Evolutionary conservation across 2,329 filamentous ascomycete species (phyloP).

Genomic region (Paracamarosporium sp.): DNA sequence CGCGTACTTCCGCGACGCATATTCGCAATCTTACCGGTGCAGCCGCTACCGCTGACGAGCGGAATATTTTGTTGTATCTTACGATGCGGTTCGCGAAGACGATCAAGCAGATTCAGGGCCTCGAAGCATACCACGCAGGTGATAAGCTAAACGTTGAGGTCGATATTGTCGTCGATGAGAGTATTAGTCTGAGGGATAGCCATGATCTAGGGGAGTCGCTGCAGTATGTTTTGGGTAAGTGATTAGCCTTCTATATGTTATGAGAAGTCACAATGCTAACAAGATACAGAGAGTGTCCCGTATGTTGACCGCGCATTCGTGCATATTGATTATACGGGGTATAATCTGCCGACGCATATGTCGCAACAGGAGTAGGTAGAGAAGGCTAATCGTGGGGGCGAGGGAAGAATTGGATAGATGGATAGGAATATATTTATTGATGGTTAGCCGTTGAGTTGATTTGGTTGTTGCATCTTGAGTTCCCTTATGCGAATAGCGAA

Average conservation of each 20-base stretch:
- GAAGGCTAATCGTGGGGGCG: too few species aligned
- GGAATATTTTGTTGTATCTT: constrained; percentile 85
- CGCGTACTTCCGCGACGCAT: constrained; percentile 73
- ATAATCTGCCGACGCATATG: constrained; percentile 60
- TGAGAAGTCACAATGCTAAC: constrained; percentile 15
- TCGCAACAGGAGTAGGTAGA: constrained; percentile 50
- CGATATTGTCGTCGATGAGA: constrained; percentile 81
- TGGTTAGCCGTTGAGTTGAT: too few species aligned
- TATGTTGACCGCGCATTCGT: constrained; percentile 68
- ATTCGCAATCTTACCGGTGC: constrained; percentile 83
- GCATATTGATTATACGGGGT: constrained; percentile 59
- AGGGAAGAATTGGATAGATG: too few species aligned
- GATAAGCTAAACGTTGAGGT: constrained; percentile 86
- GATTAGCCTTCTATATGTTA: background rate
- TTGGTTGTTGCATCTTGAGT: too few species aligned
- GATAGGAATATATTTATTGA: too few species aligned
- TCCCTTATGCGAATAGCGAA: background rate
- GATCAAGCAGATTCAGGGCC: constrained; percentile 83
- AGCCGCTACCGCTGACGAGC: constrained; percentile 78
- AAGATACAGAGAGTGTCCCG: constrained; percentile 69
- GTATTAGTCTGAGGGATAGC: constrained; percentile 76
- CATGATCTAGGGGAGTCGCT: constrained; percentile 81
- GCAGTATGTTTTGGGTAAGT: constrained; percentile 75
- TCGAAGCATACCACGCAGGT: constrained; percentile 84
- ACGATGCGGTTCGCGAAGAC: constrained; percentile 93